phyloP scores from a whole-genome alignment of 2,329 filamentous ascomycete genomes.

The Neurospora crassa region DNA sequence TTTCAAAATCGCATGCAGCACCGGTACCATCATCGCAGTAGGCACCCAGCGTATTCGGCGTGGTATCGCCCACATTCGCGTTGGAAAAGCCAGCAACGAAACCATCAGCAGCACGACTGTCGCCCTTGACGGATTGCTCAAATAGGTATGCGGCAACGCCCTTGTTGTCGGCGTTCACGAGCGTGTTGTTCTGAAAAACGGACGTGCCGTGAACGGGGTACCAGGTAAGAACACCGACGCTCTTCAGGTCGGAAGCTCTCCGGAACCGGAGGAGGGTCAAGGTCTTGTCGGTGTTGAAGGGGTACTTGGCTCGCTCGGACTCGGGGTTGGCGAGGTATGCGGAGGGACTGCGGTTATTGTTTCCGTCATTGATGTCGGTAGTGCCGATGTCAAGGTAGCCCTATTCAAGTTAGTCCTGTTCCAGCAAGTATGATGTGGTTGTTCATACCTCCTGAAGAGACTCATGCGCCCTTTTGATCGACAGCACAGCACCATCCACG shows the following conservation, averaged over 20 bases:
- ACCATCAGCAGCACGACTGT: conserved; percentile 43
- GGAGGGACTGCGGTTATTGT: conserved; percentile 76
- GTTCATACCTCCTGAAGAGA: conserved; percentile 40
- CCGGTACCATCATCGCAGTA: conserved; percentile 79
- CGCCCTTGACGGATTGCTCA: conserved; percentile 55
- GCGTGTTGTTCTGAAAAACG: conserved; percentile 80
- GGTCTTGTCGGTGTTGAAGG: conserved; percentile 57
- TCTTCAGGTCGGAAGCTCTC: conserved; percentile 59
- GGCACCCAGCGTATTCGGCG: conserved; percentile 73
- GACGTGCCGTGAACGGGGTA: conserved; percentile 88
- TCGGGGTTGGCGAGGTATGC: conserved; percentile 76
- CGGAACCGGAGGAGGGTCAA: conserved; percentile 71
- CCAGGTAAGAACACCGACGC: conserved; percentile 77
- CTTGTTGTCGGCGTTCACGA: conserved; percentile 87
- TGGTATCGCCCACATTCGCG: conserved; percentile 81
- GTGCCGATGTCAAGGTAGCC: conserved; percentile 60
- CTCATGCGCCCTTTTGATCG: conserved; percentile 70
- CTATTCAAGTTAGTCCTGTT: conserved; percentile 17
- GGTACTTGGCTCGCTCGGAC: conserved; percentile 60
- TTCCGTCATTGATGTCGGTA: conserved; percentile 56
- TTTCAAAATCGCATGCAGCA: conserved; percentile 57
- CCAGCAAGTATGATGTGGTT: not conserved
- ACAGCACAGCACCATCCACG: conserved; percentile 71
- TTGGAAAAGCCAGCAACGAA: conserved; percentile 91
- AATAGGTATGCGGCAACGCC: conserved; percentile 79